Percentiles rank a stretch among this genome's conserved stretches.
Conservation (phyloP, 2,329 filamentous ascomycete genomes). For the Clarireedia sp. region DNA sequence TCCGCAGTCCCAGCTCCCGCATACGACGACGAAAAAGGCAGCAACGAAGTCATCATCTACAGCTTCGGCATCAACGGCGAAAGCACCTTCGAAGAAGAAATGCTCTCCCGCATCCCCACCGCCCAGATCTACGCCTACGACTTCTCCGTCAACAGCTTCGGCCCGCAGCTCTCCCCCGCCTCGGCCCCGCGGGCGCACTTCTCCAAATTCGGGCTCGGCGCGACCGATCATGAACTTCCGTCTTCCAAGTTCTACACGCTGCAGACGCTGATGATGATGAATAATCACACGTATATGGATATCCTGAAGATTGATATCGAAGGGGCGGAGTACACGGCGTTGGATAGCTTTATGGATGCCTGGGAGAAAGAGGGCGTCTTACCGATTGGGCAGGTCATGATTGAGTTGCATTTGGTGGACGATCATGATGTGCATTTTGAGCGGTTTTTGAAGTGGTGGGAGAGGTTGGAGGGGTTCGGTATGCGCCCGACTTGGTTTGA, state of each 20-base stretch:
- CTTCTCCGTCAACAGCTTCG: constrained; percentile 32
- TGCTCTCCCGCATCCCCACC: constrained; percentile 32
- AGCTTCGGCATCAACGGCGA: constrained; percentile 34
- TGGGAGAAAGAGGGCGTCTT: constrained; percentile 13
- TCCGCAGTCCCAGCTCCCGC: neutral
- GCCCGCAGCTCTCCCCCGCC: constrained; percentile 14
- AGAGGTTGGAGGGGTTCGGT: constrained; percentile 25
- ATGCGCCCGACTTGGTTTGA: constrained; percentile 27
- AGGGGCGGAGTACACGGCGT: constrained; percentile 30
- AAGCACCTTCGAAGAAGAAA: constrained; percentile 34
- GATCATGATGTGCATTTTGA: constrained; percentile 20
- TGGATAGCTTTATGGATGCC: constrained; percentile 24
- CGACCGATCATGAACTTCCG: constrained; percentile 22
- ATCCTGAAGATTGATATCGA: constrained; percentile 37
- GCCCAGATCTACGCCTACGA: constrained; percentile 34
- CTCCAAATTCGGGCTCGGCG: constrained; percentile 29
- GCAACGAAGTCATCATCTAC: constrained; percentile 29
- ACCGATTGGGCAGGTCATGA: constrained; percentile 24
- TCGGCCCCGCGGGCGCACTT: constrained; percentile 28
- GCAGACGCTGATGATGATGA: constrained; percentile 32
- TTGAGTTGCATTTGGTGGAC: constrained; percentile 25
- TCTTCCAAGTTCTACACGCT: constrained; percentile 32
- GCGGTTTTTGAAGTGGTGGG: constrained; percentile 26
- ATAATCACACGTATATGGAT: constrained; percentile 34
- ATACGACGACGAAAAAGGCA: constrained; percentile 13